Evolutionary conservation across 768 basidiomycete species (phyloP), one percentile per base, ranked within the genome.

Genomic region (Dioszegia crocea): DNA sequence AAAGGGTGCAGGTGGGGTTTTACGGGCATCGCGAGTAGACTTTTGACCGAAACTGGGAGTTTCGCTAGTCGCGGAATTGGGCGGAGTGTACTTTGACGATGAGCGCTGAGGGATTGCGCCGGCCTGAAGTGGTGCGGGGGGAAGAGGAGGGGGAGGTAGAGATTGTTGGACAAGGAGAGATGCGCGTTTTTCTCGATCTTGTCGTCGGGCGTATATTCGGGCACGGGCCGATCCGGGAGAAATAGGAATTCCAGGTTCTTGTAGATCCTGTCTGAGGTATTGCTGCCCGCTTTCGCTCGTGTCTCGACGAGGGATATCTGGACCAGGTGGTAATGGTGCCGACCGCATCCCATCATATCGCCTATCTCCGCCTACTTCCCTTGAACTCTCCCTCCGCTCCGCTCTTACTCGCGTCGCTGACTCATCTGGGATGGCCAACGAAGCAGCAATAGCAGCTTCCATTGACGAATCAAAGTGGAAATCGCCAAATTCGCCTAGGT

Each of bases 391-490:
- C 31, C 8, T 3, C 19, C 8, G 2, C 8, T 30, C 3, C 39
- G 40, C 51, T 26, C 8, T 23, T 43, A 6, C 33, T 11, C 30
- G 19, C 14, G 52, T 27, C 33, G 52, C 1, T 2, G 45, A 31
- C n/a, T 62, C 59, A 10, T 67, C 63, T 6, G 56, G 46, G 21
- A 67, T 63, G 10, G 63, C 57, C 10, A 74, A 49, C 3, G 65
- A 62, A 26, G 66, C 66, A 33, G 72, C 69, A 1, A 74, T 52
- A 23, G 72, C 67, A 26, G 61, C 65, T 30, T 63, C 63, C 63
- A 74, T 68, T 24, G 56, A 50, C 19, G 69, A 52, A 29, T 71
- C 67, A 44, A 74, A 74, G 24, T 61, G 51, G 49, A 71, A 68
- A 43, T 71, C 67, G 9, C 45, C 61, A 14, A 71, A 60, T 4